Conservation (phyloP, 805 yeast genomes). For the Candida morakotiae region DNA sequence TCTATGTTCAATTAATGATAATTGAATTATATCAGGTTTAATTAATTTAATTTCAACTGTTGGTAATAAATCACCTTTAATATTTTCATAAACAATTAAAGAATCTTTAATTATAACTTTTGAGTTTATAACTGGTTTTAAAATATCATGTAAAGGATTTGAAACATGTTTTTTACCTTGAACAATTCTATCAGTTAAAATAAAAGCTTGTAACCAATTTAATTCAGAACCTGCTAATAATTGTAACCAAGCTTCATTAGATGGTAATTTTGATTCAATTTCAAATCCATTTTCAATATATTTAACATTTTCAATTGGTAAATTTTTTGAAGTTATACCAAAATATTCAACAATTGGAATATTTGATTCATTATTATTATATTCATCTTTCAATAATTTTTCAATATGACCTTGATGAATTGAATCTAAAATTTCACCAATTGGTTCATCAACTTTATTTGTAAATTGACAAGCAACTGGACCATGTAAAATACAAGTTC, state of each 20-base stretch:
- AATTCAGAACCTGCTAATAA: conserved; percentile 73
- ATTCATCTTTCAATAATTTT: conserved; percentile 62
- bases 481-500: conserved; percentile 98
- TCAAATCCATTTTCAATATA: conserved; percentile 29
- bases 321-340: conserved; percentile 50
- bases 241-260: conserved; percentile 59
- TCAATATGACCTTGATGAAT: conserved; percentile 88
- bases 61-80: conserved; percentile 66
- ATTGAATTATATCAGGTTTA: conserved; percentile 52
- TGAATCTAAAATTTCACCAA: conserved; percentile 80
- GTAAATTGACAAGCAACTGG: conserved; percentile 97
- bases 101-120: conserved; percentile 57
- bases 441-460: conserved; percentile 84
- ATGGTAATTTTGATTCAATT: conserved; percentile 30
- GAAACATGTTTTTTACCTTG: conserved; percentile 78
- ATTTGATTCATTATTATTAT: conserved; percentile 61
- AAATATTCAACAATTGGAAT: conserved; percentile 91
- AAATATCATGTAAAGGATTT: conserved; percentile 76
- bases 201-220: conserved; percentile 90
- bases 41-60: conserved; percentile 60
- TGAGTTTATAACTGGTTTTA: conserved; percentile 65
- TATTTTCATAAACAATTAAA: conserved; percentile 63
- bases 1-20: conserved; percentile 82
- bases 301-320: conserved; percentile 16
- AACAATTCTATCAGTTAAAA: conserved; percentile 73